Conservation (phyloP, 2,329 filamentous ascomycete genomes). For the Aspergillus persii region DNA sequence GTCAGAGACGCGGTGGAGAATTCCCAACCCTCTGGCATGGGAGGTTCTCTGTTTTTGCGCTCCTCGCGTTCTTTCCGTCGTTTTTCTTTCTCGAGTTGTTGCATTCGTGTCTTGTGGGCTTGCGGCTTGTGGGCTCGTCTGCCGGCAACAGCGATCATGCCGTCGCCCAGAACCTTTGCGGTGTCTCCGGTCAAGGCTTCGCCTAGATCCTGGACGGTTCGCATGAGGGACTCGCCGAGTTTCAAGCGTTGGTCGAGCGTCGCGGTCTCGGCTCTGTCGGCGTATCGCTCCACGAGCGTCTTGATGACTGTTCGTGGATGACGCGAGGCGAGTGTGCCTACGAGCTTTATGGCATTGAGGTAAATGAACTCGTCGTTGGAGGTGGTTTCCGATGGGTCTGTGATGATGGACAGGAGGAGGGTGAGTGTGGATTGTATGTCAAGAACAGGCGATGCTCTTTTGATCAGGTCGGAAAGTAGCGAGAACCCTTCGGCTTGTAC, state of each 20-base stretch:
- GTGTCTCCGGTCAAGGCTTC: slow-evolving; percentile 37
- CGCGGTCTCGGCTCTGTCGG: slow-evolving; percentile 36
- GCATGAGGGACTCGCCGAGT: slow-evolving; percentile 42
- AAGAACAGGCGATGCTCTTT: slow-evolving; percentile 42
- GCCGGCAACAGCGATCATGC: slow-evolving; percentile 40
- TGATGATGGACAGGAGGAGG: slow-evolving; percentile 40
- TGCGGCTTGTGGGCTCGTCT: slow-evolving; percentile 38
- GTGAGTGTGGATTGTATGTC: slow-evolving; percentile 44
- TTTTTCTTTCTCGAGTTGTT: slow-evolving; percentile 26
- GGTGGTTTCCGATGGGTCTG: slow-evolving; percentile 29
- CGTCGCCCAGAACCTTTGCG: slow-evolving; percentile 38
- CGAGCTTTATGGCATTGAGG: slow-evolving; percentile 42
- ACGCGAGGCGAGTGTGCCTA: slow-evolving; percentile 39
- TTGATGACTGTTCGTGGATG: slow-evolving; percentile 44
- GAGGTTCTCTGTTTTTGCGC: slow-evolving; percentile 23
- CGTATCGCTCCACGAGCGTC: slow-evolving; percentile 40
- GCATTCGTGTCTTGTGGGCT: slow-evolving; percentile 30
- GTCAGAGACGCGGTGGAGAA: slow-evolving; percentile 20
- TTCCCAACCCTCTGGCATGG: slow-evolving; percentile 31
- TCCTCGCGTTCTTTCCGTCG: slow-evolving; percentile 28
- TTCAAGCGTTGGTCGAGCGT: slow-evolving; percentile 41
- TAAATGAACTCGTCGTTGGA: slow-evolving; percentile 45
- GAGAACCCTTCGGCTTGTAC: slow-evolving; percentile 46
- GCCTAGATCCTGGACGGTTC: slow-evolving; percentile 42
- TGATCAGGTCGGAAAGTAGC: slow-evolving; percentile 38